These are phyloP conservation scores for Boletus huronensis DNA, from an alignment of 768 basidiomycete species.

Conservation along the genomic window DNA sequence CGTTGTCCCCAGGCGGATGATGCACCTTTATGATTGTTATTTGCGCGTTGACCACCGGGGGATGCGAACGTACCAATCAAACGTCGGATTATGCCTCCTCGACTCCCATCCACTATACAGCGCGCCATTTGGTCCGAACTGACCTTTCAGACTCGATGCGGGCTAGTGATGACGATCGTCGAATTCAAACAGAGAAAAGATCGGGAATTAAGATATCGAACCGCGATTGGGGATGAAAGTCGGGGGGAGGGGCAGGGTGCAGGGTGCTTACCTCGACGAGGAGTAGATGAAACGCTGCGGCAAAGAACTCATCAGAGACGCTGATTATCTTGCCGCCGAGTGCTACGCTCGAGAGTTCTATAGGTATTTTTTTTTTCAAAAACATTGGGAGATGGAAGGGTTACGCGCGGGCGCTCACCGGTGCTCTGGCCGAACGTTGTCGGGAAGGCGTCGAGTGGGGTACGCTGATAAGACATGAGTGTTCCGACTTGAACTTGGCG, in stretches of 20 bases:
- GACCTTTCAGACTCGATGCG: slow-evolving; percentile 86
- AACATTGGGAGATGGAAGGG: not conserved
- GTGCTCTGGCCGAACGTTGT: slow-evolving; percentile 46
- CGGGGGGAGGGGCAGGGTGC: not conserved
- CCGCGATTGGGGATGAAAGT: not conserved
- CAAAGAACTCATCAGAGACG: slow-evolving; percentile 96
- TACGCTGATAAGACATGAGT: slow-evolving; percentile 42
- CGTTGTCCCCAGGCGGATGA: slow-evolving; percentile 80
- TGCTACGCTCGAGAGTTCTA: slow-evolving; percentile 86
- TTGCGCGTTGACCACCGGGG: no score
- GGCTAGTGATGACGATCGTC: slow-evolving; percentile 47
- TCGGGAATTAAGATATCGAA: not conserved
- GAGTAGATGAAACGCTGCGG: slow-evolving; percentile 77
- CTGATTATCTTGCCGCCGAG: slow-evolving; percentile 72
- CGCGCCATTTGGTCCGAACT: slow-evolving; percentile 94
- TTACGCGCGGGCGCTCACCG: slow-evolving; percentile 36
- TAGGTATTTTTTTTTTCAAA: not conserved
- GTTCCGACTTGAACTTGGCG: no score
- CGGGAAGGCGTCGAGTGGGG: slow-evolving; percentile 47
- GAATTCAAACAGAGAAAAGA: not conserved
- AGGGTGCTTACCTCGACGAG: slow-evolving; percentile 62
- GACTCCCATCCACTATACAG: slow-evolving; percentile 94
- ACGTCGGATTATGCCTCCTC: slow-evolving; percentile 79
- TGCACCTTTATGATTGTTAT: slow-evolving; percentile 57
- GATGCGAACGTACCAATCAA: slow-evolving; percentile 69